Evolutionary conservation across 1,139 yeast species (phyloP), one percentile per base, ranked within the genome.

Genomic region (Insectozyma bohioensis): DNA sequence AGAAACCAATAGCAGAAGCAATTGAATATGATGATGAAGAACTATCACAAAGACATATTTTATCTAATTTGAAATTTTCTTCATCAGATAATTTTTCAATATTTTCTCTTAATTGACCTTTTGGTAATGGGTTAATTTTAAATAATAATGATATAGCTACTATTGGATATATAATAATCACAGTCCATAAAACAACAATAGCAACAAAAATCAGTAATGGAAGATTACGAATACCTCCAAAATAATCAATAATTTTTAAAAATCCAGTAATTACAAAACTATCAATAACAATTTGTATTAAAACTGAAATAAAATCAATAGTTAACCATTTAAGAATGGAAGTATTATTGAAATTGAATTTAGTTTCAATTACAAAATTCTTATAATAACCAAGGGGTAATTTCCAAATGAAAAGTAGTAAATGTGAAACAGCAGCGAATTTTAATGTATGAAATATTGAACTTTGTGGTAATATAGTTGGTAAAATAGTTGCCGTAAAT

Each of bases 1-100:
- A 98, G 98, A 92, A 72, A 6, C 98, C 98, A 46, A 85, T 78
- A 56, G 92, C 92, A 59, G 86, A 92, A 28, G 98, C 98, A 54
- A 92, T 92, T 5, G 97, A 90, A 61, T 92, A 98, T 10, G 95
- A 79, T 1, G 96, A 86, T 57, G 84, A 85, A 31, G 97, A 88
- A 10, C 97, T 97, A 56, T 92, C 98, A 54, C 88, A 78, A 31
- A 90, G 96, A 50, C 76, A 85, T 39, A 92, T 68, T 52, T 87
- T 81, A 38, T 81, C 75, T 54, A 88, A 75, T 45, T 98, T 98
- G 77, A 92, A 92, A 21, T 78, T 67, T 52, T 86, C 85, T 35
- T 72, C 61, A 10, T 66, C 55, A 19, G 97, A 96, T 44, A 92
- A 74, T 14, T 74, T 66, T 58, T 88, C 95, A 56, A 92, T 87